Evolutionary conservation across 2,329 filamentous ascomycete genomes (phyloP), one percentile per base, ranked within the genome.

Genomic region (Diaporthe caulivora): DNA sequence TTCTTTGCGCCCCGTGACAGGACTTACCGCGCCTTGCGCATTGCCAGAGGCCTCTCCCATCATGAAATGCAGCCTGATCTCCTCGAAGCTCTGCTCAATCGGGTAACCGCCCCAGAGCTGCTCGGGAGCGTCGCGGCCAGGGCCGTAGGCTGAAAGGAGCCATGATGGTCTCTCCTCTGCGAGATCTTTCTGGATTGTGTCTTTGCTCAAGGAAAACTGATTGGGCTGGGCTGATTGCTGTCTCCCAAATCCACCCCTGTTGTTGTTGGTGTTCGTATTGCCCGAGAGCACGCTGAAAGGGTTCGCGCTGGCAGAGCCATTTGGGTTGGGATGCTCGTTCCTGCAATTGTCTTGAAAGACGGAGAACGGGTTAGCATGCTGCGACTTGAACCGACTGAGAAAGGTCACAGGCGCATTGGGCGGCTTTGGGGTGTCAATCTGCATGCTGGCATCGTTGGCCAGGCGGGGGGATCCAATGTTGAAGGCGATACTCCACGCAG

Each of bases 11-110:
- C 21, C 37, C 7, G 44, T 71, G n/a, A n/a, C 31, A 75, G 47
- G 40, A 78, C 86, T 71, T 81, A 90, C 88, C 70, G 87, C 88
- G 71, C 85, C 84, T 71, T 88, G 84, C 17, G 85, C 83, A 72
- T 92, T 93, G 1, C 93, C 93, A 10, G 88, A 80, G 11, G 90
- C 88, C 53, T 87, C 85, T 2, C 90, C 90, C 69, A 80, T 79
- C 78, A 91, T 86, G 79, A 96, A 95, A 80, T 95, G 92, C 29
- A 95, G 80, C 65, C 95, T 90, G 80, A 97, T 89, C 83, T 98
- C 96, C 81, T 98, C 96, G 53, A 93, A 93, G 79, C 95, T 97
- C 81, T 95, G 93, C 81, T 98, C 96, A 24, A 95, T 89, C 8
- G 90, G 87, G 57, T 87, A 88, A 1, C 95, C 95, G 69, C 95